Percentiles rank a stretch among this genome's conserved stretches.
phyloP scores from a whole-genome alignment of 1,284 basidiomycete genomes.

The Marasmius sp. region DNA sequence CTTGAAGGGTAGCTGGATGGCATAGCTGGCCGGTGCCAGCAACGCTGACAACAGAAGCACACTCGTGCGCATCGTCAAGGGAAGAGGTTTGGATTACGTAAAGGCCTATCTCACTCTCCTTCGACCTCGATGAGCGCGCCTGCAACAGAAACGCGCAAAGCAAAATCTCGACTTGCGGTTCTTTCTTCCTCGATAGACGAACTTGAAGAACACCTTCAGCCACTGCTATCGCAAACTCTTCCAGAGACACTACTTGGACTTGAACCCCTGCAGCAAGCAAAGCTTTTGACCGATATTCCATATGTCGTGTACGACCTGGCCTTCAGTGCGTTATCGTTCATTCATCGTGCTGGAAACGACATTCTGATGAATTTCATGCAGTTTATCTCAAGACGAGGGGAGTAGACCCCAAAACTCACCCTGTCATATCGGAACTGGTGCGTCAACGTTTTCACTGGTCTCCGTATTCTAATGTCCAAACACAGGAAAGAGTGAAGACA shows the following conservation, averaged over 20 bases:
- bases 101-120: neutral
- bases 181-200: slow-evolving; percentile 61
- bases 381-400: slow-evolving; percentile 79
- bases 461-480: neutral
- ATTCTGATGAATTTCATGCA: slow-evolving; percentile 24
- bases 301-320: slow-evolving; percentile 82
- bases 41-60: slow-evolving; percentile 27
- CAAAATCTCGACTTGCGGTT: slow-evolving; percentile 51
- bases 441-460: slow-evolving; percentile 18
- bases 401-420: slow-evolving; percentile 75
- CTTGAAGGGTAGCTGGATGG: slow-evolving; percentile 59
- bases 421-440: slow-evolving; percentile 73
- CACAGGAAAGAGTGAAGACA: slow-evolving; percentile 67
- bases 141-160: slow-evolving; percentile 46
- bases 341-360: slow-evolving; percentile 4
- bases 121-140: slow-evolving; percentile 15
- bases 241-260: slow-evolving; percentile 63
- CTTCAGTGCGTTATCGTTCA: slow-evolving; percentile 57
- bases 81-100: neutral
- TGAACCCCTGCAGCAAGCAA: slow-evolving; percentile 76
- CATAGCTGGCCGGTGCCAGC: slow-evolving; percentile 34
- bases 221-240: slow-evolving; percentile 61
- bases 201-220: slow-evolving; percentile 63
- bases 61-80: slow-evolving; percentile 2
- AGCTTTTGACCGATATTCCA: slow-evolving; percentile 70